Evolutionary conservation across 306 rosid genomes (phyloP).

Genomic region (Pterocarpus santalinus): DNA sequence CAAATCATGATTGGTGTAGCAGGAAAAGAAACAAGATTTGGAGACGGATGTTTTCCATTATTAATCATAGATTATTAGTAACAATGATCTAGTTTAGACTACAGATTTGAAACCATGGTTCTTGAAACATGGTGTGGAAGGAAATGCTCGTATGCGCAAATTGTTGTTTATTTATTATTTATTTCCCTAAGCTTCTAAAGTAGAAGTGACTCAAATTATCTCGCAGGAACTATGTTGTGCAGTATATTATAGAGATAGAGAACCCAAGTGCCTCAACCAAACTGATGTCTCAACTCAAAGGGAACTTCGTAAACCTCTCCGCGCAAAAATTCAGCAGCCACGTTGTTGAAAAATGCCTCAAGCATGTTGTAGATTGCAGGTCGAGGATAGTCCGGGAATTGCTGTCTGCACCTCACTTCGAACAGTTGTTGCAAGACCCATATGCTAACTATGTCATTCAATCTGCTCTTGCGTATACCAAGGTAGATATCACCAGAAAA

Average conservation of each 20-base stretch:
- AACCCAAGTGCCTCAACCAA: constrained; percentile 49
- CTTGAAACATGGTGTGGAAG: background rate
- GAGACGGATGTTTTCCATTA: no score
- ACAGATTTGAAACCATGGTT: background rate
- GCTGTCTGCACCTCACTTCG: constrained; percentile 57
- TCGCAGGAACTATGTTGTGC: constrained; percentile 82
- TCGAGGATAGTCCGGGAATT: constrained; percentile 64
- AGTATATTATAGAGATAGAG: constrained; percentile 64
- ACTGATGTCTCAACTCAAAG: constrained; percentile 64
- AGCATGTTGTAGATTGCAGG: constrained; percentile 56
- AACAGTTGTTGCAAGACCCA: constrained; percentile 73
- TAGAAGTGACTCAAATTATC: background rate
- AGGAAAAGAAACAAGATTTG: no score
- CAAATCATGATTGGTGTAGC: no score
- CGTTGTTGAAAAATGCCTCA: constrained; percentile 77
- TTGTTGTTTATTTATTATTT: background rate
- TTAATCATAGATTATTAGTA: no score
- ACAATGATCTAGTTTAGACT: background rate
- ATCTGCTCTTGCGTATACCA: constrained; percentile 63
- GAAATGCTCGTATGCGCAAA: background rate
- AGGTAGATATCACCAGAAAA: constrained; percentile 40
- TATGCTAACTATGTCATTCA: constrained; percentile 81
- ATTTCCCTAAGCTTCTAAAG: constrained; percentile 5
- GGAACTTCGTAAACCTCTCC: constrained; percentile 61
- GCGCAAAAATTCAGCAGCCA: constrained; percentile 79